Base-by-base conservation (phyloP, 108 stramenopile genomes). In the Nitzschia sp. region DNA sequence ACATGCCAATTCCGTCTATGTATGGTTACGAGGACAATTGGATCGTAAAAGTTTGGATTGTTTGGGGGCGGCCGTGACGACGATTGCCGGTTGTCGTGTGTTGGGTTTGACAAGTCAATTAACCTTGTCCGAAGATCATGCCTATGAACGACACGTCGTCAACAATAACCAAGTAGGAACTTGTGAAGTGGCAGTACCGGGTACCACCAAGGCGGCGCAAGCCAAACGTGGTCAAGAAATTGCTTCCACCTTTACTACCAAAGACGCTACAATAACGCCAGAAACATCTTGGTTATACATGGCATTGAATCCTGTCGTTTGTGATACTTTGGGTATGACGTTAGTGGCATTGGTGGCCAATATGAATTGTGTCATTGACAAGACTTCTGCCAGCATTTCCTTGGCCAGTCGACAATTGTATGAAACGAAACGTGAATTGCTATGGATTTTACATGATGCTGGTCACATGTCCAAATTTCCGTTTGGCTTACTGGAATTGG, bases 261-360 rank as follows among this genome's bases (percentile, higher is more conserved):
- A 72, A 25, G 46, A 23, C 9, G 38, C 31, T 19, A 42, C n/a
- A 1, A 8, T 59, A 29, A 61, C 32, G 5, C 48, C 51, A 32
- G 76, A 86, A 71, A 79, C 72, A 15, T 84, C 81, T 4, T 86
- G 85, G 85, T 55, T 86, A 17, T 86, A 87, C 72, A 87, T 87
- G 86, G 68, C 72, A 21, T 58, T 54, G 17, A 77, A 87, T 74
- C 64, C 86, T 23, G 78, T 87, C 5, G 15, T 84, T 24, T 87
- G 86, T 46, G 35, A 69, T 5, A 73, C 60, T 31, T 32, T 74
- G 21, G 36, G 34, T 23, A 87, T 85, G 83, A 64, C 70, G 0
- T 25, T 87, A 36, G 86, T 81, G 0, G 83, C 81, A 1, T 54
- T 82, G 27, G 47, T 87, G 1, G 79, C 64, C 6, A 87, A 87